Evolutionary conservation across 805 yeast genomes (phyloP).

Genomic region (Wickerhamomyces strasburgensis): DNA sequence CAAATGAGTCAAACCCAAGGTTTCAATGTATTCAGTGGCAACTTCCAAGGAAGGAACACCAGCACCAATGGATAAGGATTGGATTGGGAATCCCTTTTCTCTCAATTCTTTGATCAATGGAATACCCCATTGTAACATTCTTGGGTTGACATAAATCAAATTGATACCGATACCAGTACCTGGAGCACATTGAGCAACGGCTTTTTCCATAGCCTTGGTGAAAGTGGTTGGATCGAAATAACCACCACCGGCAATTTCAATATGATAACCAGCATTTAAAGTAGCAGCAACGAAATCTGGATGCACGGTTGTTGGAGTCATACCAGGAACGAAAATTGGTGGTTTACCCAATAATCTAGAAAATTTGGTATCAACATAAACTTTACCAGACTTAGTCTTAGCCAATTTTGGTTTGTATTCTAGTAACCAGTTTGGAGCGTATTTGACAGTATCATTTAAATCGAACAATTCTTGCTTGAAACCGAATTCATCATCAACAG

Average conservation of each 20-base stretch:
- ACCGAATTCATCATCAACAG: conserved; percentile 80
- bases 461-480: conserved; percentile 94
- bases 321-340: conserved; percentile 97
- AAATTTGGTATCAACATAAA: conserved; percentile 90
- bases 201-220: conserved; percentile 69
- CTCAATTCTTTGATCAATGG: conserved; percentile 89
- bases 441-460: conserved; percentile 58
- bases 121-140: conserved; percentile 98
- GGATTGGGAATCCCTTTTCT: conserved; percentile 90
- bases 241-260: conserved; percentile 99
- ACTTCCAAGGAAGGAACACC: conserved; percentile 99
- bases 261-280: conserved; percentile 92
- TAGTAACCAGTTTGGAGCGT: conserved; percentile 85
- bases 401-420: conserved; percentile 84
- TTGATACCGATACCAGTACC: conserved; percentile 91
- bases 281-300: conserved; percentile 94
- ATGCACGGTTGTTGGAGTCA: conserved; percentile 97
- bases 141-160: conserved; percentile 93
- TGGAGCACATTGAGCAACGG: conserved; percentile 64
- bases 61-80: conserved; percentile 96
- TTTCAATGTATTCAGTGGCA: conserved; percentile 92
- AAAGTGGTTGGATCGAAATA: conserved; percentile 72
- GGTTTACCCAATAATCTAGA: conserved; percentile 89
- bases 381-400: conserved; percentile 66
- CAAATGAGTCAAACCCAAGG: conserved; percentile 86